phyloP scores from a whole-genome alignment of 2,329 filamentous ascomycete species.

The Zymoseptoria pseudotritici region DNA sequence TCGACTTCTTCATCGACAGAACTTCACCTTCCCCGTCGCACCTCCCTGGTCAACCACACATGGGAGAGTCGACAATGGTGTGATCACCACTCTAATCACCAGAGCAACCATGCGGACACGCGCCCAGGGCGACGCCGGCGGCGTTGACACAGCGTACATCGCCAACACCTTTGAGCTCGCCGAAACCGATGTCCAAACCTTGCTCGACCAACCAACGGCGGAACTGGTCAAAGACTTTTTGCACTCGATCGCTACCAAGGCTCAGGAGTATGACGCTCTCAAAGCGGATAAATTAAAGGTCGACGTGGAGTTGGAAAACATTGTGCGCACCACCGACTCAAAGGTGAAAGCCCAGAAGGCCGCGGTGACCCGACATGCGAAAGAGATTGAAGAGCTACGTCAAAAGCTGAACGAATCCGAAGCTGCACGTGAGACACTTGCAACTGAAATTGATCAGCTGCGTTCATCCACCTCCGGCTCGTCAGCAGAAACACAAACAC shows the following conservation, averaged over 20 bases:
- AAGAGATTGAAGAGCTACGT: slow-evolving; percentile 74
- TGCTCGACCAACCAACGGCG: slow-evolving; percentile 62
- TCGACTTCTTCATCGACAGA: neutral
- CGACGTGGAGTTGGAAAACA: slow-evolving; percentile 90
- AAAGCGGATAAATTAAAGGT: slow-evolving; percentile 81
- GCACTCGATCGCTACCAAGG: slow-evolving; percentile 66
- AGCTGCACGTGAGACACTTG: slow-evolving; percentile 63
- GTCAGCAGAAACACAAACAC: slow-evolving; percentile 64
- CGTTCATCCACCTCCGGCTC: slow-evolving; percentile 67
- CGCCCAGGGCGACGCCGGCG: slow-evolving; percentile 39
- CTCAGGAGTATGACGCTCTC: slow-evolving; percentile 72
- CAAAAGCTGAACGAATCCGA: slow-evolving; percentile 78
- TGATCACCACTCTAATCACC: slow-evolving; percentile 2
- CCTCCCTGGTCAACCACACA: neutral
- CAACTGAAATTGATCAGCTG: slow-evolving; percentile 72
- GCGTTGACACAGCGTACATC: slow-evolving; percentile 65
- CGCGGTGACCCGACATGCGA: slow-evolving; percentile 72
- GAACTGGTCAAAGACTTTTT: slow-evolving; percentile 73
- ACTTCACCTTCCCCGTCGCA: neutral
- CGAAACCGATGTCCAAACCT: slow-evolving; percentile 53
- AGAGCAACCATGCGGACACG: slow-evolving; percentile 42
- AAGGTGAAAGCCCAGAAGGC: slow-evolving; percentile 75
- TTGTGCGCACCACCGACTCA: slow-evolving; percentile 73
- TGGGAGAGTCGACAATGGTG: slow-evolving; percentile 8
- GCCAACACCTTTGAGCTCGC: slow-evolving; percentile 64